phyloP scores from a whole-genome alignment of 495 filamentous ascomycete genomes.

The Massariosphaeria phaeospora region DNA sequence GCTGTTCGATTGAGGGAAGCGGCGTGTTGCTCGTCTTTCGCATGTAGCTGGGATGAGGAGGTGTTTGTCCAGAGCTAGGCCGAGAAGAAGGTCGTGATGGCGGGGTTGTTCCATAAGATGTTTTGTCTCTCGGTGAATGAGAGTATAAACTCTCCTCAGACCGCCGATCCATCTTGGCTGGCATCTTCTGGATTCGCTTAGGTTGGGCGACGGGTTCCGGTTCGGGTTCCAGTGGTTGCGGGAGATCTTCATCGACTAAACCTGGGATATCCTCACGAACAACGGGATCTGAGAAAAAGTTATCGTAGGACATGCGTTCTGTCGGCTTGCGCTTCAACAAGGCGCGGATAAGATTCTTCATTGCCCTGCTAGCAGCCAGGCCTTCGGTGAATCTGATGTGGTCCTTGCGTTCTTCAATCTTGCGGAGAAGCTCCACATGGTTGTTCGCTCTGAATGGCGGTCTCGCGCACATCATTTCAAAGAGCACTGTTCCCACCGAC shows the following conservation, averaged over 20 bases:
- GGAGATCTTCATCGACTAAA: constrained; percentile 68
- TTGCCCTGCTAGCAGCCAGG: constrained; percentile 60
- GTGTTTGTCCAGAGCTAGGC: constrained; percentile 25
- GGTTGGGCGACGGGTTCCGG: constrained; percentile 32
- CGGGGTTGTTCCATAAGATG: constrained; percentile 23
- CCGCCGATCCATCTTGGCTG: constrained; percentile 23
- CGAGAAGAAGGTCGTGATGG: constrained; percentile 27
- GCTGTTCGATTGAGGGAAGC: constrained; percentile 15
- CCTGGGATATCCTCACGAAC: constrained; percentile 78
- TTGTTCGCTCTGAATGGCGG: constrained; percentile 90
- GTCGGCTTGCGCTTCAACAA: constrained; percentile 81
- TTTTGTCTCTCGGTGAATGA: constrained; percentile 27
- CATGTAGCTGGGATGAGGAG: constrained; percentile 18
- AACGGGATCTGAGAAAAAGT: constrained; percentile 71
- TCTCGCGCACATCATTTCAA: constrained; percentile 87
- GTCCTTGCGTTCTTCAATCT: constrained; percentile 82
- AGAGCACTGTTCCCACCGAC: constrained; percentile 93
- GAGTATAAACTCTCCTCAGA: constrained; percentile 24
- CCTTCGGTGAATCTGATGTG: constrained; percentile 72
- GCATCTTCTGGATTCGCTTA: constrained; percentile 30
- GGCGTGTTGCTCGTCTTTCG: constrained; percentile 27
- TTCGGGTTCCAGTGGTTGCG: constrained; percentile 41
- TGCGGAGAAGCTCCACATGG: constrained; percentile 87
- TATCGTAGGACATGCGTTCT: constrained; percentile 74
- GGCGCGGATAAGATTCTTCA: constrained; percentile 74